Evolutionary conservation across 768 basidiomycete genomes (phyloP).

Genomic region (Serendipita sp.): DNA sequence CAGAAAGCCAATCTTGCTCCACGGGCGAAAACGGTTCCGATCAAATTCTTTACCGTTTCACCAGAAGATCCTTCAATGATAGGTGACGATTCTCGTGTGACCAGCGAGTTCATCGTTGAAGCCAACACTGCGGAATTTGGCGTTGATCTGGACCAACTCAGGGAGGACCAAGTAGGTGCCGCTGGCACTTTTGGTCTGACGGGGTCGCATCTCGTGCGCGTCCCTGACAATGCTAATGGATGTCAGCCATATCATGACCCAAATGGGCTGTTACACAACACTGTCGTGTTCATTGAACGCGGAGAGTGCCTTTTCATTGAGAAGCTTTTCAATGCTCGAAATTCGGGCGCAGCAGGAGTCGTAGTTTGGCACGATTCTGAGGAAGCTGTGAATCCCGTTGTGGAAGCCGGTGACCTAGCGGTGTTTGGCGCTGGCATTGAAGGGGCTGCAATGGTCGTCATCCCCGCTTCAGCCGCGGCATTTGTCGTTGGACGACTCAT

Average conservation of each 20-base stretch:
- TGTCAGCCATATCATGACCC: slow-evolving; percentile 38
- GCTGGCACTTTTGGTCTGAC: slow-evolving; percentile 29
- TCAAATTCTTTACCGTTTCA: not conserved
- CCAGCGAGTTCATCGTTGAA: slow-evolving; percentile 8
- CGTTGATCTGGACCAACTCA: slow-evolving; percentile 28
- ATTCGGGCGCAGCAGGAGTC: slow-evolving; percentile 61
- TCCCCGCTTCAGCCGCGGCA: slow-evolving; percentile 37
- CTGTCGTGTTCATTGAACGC: slow-evolving; percentile 45
- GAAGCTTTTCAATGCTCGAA: slow-evolving; percentile 55
- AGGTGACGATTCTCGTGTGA: not conserved
- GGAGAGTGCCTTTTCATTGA: slow-evolving; percentile 81
- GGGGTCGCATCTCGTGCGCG: slow-evolving; percentile 33
- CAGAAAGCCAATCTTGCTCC: slow-evolving; percentile 15
- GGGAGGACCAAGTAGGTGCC: slow-evolving; percentile 10
- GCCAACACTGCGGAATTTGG: slow-evolving; percentile 47
- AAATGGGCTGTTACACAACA: slow-evolving; percentile 28
- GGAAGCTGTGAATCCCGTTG: slow-evolving; percentile 45
- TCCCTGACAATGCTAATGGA: slow-evolving; percentile 37
- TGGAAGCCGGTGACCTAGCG: slow-evolving; percentile 37
- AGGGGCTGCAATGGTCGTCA: slow-evolving; percentile 41
- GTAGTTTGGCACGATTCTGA: slow-evolving; percentile 58
- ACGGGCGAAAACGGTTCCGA: not conserved
- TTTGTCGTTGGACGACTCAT: slow-evolving; percentile 37
- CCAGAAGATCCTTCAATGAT: not conserved
- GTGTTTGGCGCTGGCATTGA: slow-evolving; percentile 36